Conservation (phyloP, 148 eudicot species). For the Cornus controversa region DNA sequence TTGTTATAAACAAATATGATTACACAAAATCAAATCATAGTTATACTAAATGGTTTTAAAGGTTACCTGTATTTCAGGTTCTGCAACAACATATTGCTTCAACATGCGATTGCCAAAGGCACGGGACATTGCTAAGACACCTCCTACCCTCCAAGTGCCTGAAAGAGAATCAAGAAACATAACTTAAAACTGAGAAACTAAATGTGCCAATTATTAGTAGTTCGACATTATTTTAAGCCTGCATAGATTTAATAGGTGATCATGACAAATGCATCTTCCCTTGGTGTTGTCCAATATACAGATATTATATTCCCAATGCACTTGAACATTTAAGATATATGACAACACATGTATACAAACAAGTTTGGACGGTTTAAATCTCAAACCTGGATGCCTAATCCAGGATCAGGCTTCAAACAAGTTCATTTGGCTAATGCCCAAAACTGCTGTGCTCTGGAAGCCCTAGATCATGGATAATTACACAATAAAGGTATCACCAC, state of each 20-base stretch:
- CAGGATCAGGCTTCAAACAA: neutral
- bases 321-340: neutral
- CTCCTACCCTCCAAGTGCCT: slow-evolving; percentile 99
- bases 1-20: neutral
- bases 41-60: neutral
- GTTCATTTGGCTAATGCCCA: neutral
- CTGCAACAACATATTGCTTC: slow-evolving; percentile 94
- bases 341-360: neutral
- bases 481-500: neutral
- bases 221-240: neutral
- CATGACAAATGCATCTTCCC: neutral
- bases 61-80: slow-evolving; percentile 96
- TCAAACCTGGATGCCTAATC: slow-evolving; percentile 6
- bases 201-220: neutral
- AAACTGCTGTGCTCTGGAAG: neutral
- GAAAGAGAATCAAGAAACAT: slow-evolving; percentile 22
- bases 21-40: neutral
- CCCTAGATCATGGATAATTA: neutral
- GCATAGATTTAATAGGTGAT: neutral
- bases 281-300: neutral
- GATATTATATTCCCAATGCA: neutral
- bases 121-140: slow-evolving; percentile 98
- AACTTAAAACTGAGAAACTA: neutral
- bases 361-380: neutral
- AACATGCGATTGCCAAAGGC: slow-evolving; percentile 99